Evolutionary conservation across 1,284 basidiomycete genomes (phyloP).

Genomic region (Chondrostereum purpureum): DNA sequence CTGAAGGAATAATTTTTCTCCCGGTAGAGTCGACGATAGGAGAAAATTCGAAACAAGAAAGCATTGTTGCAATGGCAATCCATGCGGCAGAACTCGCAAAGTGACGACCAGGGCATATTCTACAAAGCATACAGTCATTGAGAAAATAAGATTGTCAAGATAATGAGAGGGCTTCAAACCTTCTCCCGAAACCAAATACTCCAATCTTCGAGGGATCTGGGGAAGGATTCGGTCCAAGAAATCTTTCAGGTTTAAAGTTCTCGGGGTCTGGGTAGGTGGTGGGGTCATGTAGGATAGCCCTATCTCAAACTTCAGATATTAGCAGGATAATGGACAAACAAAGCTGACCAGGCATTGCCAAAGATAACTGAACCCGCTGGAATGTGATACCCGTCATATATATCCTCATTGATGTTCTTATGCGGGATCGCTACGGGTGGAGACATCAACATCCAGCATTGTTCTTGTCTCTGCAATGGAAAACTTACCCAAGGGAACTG

Average conservation of each 20-base stretch:
- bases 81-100: not conserved
- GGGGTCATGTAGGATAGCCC: too few relatives aligned
- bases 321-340: not conserved
- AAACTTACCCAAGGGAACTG: too few relatives aligned
- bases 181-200: not conserved
- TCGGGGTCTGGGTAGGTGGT: not conserved
- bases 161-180: not conserved
- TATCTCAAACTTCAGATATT: not conserved
- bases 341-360: not conserved
- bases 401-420: not conserved
- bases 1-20: not conserved
- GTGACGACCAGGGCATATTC: constrained; percentile 1
- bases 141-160: not conserved
- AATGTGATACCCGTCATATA: not conserved
- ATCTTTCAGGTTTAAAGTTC: not conserved
- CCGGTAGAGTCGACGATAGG: not conserved
- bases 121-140: too few relatives aligned
- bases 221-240: not conserved
- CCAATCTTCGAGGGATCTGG: not conserved
- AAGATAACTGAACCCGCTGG: not conserved
- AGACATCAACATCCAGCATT: too few relatives aligned
- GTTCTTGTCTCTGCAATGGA: too few relatives aligned
- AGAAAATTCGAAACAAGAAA: not conserved
- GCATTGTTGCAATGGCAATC: not conserved
- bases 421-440: not conserved